phyloP scores from a whole-genome alignment of 805 yeast genomes.

The Candida chilensis region DNA sequence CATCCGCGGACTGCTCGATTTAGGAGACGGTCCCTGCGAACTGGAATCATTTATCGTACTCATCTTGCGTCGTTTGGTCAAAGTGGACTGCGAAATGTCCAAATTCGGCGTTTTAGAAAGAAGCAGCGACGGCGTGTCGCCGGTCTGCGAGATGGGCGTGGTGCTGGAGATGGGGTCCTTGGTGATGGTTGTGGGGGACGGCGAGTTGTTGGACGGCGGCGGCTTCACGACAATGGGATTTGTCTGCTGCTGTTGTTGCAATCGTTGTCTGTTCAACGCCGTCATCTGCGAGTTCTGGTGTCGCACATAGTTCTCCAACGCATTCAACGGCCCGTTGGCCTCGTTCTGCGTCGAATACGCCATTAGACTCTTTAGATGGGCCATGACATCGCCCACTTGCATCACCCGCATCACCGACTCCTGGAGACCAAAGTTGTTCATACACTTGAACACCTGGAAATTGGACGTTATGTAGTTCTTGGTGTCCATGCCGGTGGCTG shows the following conservation, averaged over 20 bases:
- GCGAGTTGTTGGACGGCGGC: conserved; percentile 2
- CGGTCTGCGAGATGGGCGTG: background rate
- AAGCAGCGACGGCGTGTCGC: conserved; percentile 5
- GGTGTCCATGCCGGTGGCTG: conserved; percentile 11
- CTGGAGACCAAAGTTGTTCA: conserved; percentile 54
- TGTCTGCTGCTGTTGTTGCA: conserved; percentile 7
- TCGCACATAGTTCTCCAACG: conserved; percentile 31
- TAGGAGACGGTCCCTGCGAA: conserved; percentile 1
- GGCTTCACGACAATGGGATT: conserved; percentile 2
- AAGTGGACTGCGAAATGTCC: conserved; percentile 20
- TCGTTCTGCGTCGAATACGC: conserved; percentile 38
- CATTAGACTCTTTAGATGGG: conserved; percentile 60
- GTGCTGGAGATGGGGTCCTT: background rate
- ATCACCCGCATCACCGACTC: conserved; percentile 59
- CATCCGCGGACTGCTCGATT: background rate
- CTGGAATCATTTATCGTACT: background rate
- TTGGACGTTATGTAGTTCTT: conserved; percentile 7
- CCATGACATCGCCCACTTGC: conserved; percentile 75
- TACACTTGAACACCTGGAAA: conserved; percentile 33
- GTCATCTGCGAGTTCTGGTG: conserved; percentile 3
- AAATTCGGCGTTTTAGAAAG: conserved; percentile 9
- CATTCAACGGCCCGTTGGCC: conserved; percentile 43
- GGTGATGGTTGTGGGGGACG: conserved; percentile 1
- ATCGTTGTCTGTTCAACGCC: conserved; percentile 10
- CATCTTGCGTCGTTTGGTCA: conserved; percentile 17